Evolutionary conservation across 202 grass and related monocot species (phyloP), one percentile per base, ranked within the genome.

Genomic region (Elaeis oleifera): DNA sequence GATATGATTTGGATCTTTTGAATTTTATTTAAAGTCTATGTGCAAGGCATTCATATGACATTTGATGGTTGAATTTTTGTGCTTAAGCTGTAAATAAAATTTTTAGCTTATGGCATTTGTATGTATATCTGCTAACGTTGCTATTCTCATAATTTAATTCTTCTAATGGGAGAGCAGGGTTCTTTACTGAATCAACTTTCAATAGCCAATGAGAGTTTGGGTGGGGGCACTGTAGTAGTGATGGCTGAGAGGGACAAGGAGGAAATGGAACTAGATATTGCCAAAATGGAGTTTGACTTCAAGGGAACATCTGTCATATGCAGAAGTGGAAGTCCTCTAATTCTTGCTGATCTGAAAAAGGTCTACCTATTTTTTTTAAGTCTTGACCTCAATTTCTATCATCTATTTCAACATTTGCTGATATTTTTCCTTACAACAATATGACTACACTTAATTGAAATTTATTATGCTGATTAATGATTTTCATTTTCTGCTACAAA

Each of bases 241-340:
- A 65, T 97, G 21, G 92, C 92, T 52, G 92, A 97, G 85, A 91
- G 92, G 66, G 84, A 97, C 53, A 97, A 97, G 73, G 92, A 97
- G 72, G 92, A 91, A 74, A 97, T 97, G 92, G 92, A 97, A 76
- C 83, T 97, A 77, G 92, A 97, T 71, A 91, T 97, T 71, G 79
- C 81, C 55, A 97, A 89, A 68, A 78, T 97, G 65, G 92, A 90
- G 73, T 97, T 97, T 69, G 82, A 97, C 69, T 97, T 97, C 65
- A 97, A 89, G 92, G 92, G 88, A 75, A 97, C 92, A 68, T 91
- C 81, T 70, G 92, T 97, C 72, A 97, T 97, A 69, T 97, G 92
- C 70, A 80, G 92, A 69, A 97, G 92, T 51, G 92, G 88, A 36
- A 97, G 92, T 52, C 92, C 92, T 79, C 77, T 97, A 58, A 97